phyloP scores from a whole-genome alignment of 352 stramenopile genomes.

The Phytophthora foliorum region DNA sequence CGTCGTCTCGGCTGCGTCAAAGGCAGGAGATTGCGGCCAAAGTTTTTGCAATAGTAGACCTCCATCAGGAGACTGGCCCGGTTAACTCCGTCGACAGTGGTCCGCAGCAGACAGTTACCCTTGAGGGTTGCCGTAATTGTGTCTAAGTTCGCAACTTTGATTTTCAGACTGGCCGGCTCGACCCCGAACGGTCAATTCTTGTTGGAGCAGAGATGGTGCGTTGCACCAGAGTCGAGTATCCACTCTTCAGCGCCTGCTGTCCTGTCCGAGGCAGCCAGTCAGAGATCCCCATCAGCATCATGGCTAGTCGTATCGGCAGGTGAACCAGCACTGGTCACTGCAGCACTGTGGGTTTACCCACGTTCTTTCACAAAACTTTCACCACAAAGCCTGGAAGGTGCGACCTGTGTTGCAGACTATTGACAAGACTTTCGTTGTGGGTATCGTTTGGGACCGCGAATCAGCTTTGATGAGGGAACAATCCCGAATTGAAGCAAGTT shows the following conservation, averaged over 20 bases:
- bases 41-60: constrained; percentile 5
- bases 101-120: constrained; percentile 5
- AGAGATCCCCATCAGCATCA: too few relatives aligned
- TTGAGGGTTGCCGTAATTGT: constrained; percentile 3
- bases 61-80: constrained; percentile 10
- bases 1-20: background rate
- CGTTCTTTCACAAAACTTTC: constrained; percentile 1
- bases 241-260: background rate
- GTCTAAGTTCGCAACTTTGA: constrained; percentile 20
- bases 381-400: too few relatives aligned
- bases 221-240: background rate
- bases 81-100: background rate
- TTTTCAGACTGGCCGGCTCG: background rate
- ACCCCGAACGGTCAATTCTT: background rate
- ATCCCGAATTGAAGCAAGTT: too few relatives aligned
- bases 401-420: too few relatives aligned
- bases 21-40: background rate
- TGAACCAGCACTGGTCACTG: background rate
- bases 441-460: too few relatives aligned
- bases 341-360: constrained; percentile 8
- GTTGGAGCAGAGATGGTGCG: background rate
- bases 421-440: too few relatives aligned
- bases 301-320: too few relatives aligned
- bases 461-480: too few relatives aligned
- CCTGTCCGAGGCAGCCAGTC: too few relatives aligned